Conservation (phyloP, 176 grass and related monocot genomes). For the Rhynchospora tenuis region DNA sequence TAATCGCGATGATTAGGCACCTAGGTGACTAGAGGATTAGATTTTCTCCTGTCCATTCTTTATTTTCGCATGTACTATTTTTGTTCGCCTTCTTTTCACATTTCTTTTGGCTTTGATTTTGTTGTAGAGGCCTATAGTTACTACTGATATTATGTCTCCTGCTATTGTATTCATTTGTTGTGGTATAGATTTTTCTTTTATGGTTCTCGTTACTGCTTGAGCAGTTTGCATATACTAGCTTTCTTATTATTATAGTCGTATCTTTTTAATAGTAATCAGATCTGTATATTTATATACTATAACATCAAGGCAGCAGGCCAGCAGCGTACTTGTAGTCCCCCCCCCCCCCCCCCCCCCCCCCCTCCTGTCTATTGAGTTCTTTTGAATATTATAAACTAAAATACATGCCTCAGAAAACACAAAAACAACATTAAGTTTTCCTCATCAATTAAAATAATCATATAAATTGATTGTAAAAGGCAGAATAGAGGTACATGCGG, state of each 20-base stretch:
- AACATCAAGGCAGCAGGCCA: not conserved
- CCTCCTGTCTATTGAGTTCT: no score
- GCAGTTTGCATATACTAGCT: not conserved
- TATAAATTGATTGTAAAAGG: no score
- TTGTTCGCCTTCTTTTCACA: not conserved
- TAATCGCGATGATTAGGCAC: not conserved
- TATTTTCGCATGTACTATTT: not conserved
- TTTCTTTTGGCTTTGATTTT: not conserved
- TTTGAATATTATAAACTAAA: no score
- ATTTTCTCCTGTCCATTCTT: constrained; percentile 3
- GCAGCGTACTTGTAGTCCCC: no score
- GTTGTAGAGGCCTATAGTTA: not conserved
- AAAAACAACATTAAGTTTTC: no score
- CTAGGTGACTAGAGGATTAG: constrained; percentile 10
- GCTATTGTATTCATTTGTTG: not conserved
- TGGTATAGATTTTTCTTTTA: not conserved
- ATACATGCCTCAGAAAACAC: no score
- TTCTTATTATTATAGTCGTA: not conserved
- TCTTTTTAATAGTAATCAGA: not conserved
- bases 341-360: no score
- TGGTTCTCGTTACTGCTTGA: not conserved
- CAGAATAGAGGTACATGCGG: no score
- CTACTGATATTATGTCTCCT: not conserved
- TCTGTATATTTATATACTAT: not conserved
- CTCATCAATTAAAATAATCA: no score